Percentiles rank a stretch among this genome's conserved stretches.
Evolutionary conservation across 495 filamentous ascomycete species (phyloP).

Genomic region (Hypoxylon trugodes): DNA sequence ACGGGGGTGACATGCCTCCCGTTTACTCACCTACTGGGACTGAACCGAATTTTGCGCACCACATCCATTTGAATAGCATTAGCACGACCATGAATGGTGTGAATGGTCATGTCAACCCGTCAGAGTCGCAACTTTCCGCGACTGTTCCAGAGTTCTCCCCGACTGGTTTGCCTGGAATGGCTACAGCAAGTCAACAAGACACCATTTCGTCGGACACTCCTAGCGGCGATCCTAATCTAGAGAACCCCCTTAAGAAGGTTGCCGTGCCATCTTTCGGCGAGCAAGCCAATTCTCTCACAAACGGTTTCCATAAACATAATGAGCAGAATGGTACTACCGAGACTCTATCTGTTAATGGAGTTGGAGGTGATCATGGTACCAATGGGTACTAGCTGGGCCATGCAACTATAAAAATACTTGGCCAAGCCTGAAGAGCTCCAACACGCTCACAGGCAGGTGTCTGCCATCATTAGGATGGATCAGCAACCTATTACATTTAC

Average conservation of each 20-base stretch:
- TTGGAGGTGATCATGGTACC: slow-evolving; percentile 1
- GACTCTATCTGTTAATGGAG: slow-evolving; percentile 24
- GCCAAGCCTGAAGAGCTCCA: neutral
- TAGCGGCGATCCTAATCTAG: slow-evolving; percentile 9
- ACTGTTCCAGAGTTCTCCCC: slow-evolving; percentile 81
- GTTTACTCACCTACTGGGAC: slow-evolving; percentile 47
- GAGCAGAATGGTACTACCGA: slow-evolving; percentile 4
- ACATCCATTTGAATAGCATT: slow-evolving; percentile 46
- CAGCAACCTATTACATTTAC: neutral
- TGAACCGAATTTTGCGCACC: slow-evolving; percentile 41
- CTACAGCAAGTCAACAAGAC: slow-evolving; percentile 5
- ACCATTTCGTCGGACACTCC: neutral
- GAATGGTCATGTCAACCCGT: slow-evolving; percentile 51
- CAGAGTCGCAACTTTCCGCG: slow-evolving; percentile 72
- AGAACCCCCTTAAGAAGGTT: slow-evolving; percentile 12
- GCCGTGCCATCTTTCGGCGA: slow-evolving; percentile 13
- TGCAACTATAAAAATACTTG: neutral
- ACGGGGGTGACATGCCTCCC: slow-evolving; percentile 37
- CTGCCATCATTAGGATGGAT: neutral
- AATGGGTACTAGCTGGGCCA: slow-evolving; percentile 15
- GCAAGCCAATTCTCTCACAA: slow-evolving; percentile 7
- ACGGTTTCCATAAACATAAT: slow-evolving; percentile 15
- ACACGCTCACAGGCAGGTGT: neutral
- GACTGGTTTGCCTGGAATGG: slow-evolving; percentile 22
- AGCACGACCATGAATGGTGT: slow-evolving; percentile 50